Evolutionary conservation across 106 monocot species (phyloP).

Genomic region (Platanthera zijinensis): DNA sequence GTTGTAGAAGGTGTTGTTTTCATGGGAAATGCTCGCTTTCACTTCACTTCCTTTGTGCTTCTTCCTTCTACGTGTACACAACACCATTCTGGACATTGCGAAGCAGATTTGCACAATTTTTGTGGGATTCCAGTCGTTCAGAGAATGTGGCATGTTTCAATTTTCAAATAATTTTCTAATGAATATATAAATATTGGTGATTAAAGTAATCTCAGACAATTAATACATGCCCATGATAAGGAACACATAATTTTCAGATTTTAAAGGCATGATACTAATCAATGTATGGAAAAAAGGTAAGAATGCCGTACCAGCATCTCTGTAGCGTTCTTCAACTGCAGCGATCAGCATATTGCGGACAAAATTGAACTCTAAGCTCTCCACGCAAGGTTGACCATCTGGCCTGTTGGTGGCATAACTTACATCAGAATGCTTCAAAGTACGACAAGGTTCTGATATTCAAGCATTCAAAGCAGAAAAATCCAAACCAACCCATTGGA

Average conservation of each 20-base stretch:
- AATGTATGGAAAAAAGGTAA: background rate
- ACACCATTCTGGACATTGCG: no score
- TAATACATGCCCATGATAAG: no score
- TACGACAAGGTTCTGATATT: background rate
- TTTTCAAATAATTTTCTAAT: background rate
- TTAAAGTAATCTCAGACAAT: no score
- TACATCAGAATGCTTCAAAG: background rate
- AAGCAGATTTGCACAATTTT: no score
- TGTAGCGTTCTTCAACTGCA: constrained; percentile 74
- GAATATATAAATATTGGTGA: background rate
- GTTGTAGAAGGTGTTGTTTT: no score
- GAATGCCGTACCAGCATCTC: constrained; percentile 57
- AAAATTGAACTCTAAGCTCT: constrained; percentile 58
- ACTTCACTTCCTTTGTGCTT: no score
- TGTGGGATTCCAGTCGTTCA: no score
- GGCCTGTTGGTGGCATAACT: constrained; percentile 32
- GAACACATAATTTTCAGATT: background rate
- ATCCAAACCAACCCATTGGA: background rate
- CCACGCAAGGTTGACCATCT: constrained; percentile 54
- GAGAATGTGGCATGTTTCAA: background rate
- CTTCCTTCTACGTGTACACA: no score
- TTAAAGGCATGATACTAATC: background rate
- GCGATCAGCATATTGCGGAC: constrained; percentile 74
- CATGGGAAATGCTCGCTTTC: no score
- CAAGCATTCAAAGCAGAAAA: background rate